A percentile compares a stretch with the other conserved stretches of the same genome.
phyloP scores from a whole-genome alignment of 1,284 basidiomycete genomes.

The Kwoniella shivajii region DNA sequence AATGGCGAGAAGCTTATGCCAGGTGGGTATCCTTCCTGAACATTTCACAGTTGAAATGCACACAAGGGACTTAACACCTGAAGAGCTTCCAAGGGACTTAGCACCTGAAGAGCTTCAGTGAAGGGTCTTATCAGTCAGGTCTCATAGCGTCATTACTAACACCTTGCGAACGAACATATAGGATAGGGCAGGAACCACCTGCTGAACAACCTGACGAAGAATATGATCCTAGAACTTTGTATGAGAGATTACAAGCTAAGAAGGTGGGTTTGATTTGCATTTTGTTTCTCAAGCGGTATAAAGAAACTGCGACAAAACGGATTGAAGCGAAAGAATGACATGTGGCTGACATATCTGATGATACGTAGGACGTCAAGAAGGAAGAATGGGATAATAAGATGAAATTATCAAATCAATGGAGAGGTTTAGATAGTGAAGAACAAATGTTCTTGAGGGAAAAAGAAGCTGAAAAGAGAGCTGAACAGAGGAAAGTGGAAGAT shows the following conservation, averaged over 20 bases:
- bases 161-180: constrained; percentile 19
- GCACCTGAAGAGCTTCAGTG: too few relatives aligned
- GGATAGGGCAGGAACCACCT: constrained; percentile 86
- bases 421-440: constrained; percentile 86
- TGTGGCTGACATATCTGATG: neutral
- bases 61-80: too few relatives aligned
- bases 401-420: constrained; percentile 89
- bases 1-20: constrained; percentile 91
- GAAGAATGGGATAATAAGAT: constrained; percentile 93
- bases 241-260: constrained; percentile 59
- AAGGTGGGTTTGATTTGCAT: constrained; percentile 25
- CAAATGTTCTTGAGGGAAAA: constrained; percentile 83
- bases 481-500: constrained; percentile 71
- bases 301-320: neutral
- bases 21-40: constrained; percentile 62
- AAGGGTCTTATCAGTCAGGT: too few relatives aligned
- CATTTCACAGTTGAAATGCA: neutral
- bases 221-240: constrained; percentile 85
- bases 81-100: too few relatives aligned
- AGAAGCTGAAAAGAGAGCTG: constrained; percentile 70
- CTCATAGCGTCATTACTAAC: too few relatives aligned
- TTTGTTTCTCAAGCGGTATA: neutral
- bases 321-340: too few relatives aligned
- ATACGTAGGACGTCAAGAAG: constrained; percentile 73
- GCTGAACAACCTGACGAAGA: constrained; percentile 64